These are phyloP conservation scores for Phalaenopsis aphrodite DNA, from an alignment of 106 monocot genomes.

Conservation along the genomic window DNA sequence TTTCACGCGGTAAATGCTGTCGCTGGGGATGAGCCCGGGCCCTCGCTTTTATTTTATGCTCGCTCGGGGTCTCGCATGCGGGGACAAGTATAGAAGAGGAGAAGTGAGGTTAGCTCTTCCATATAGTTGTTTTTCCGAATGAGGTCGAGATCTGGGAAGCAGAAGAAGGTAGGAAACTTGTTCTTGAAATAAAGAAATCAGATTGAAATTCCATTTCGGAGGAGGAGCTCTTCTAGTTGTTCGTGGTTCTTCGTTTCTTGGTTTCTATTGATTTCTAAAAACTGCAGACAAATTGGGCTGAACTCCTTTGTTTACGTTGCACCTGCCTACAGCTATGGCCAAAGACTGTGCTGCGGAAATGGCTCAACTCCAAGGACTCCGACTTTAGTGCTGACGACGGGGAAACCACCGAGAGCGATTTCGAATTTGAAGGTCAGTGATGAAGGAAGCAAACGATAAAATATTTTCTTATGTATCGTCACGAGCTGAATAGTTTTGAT, in stretches of 20 bases:
- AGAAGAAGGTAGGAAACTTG: conserved; percentile 7
- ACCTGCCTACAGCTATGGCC: conserved; percentile 64
- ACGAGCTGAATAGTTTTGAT: background rate
- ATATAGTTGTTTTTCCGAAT: background rate
- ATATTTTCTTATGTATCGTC: too few species aligned
- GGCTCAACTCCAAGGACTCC: conserved; percentile 75
- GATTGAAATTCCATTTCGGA: background rate
- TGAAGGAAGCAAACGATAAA: background rate
- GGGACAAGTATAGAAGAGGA: too few species aligned
- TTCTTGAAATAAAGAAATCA: background rate
- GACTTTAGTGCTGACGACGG: conserved; percentile 89
- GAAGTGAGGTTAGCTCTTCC: too few species aligned
- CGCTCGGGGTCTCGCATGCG: too few species aligned
- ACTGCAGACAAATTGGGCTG: conserved; percentile 39
- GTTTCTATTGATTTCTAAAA: background rate
- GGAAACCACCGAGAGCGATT: conserved; percentile 54
- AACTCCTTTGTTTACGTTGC: conserved; percentile 34
- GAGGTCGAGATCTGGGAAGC: background rate
- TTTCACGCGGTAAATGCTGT: too few species aligned
- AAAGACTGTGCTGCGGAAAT: conserved; percentile 73
- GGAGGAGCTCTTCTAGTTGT: background rate
- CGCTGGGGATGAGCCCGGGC: too few species aligned
- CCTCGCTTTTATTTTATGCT: too few species aligned
- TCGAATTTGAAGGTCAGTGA: conserved; percentile 32
- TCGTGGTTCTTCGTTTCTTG: background rate